Evolutionary conservation across 257 asterid species (phyloP).

Genomic region (Nicotiana tomentosiformis): DNA sequence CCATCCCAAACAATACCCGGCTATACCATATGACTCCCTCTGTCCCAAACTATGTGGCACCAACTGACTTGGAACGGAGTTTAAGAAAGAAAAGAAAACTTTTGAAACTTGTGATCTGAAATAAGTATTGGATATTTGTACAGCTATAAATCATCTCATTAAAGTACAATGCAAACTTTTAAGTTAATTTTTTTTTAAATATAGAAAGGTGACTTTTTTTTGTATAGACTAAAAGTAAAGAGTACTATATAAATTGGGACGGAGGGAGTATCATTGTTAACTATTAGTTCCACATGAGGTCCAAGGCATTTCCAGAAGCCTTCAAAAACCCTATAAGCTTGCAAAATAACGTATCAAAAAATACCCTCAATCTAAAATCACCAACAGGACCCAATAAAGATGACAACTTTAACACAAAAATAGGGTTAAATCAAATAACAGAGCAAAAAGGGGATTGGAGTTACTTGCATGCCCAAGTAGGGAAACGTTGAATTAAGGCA

Average conservation of each 20-base stretch:
- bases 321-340: background rate
- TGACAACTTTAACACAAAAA: background rate
- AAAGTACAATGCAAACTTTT: too few species aligned
- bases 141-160: too few species aligned
- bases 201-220: too few species aligned
- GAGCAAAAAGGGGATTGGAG: conserved; percentile 5
- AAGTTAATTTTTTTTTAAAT: too few species aligned
- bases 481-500: conserved; percentile 51
- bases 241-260: too few species aligned
- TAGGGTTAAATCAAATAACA: background rate
- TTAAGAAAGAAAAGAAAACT: too few species aligned
- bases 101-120: too few species aligned
- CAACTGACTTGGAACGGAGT: too few species aligned
- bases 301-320: background rate
- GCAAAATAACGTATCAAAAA: background rate
- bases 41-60: too few species aligned
- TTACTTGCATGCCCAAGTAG: conserved; percentile 89
- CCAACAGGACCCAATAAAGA: background rate
- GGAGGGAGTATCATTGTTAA: background rate
- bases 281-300: background rate
- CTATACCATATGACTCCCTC: background rate
- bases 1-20: background rate
- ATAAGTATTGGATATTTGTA: too few species aligned
- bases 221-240: too few species aligned
- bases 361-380: background rate